phyloP scores from a whole-genome alignment of 768 basidiomycete genomes.

The Pleurotus pulmonarius region DNA sequence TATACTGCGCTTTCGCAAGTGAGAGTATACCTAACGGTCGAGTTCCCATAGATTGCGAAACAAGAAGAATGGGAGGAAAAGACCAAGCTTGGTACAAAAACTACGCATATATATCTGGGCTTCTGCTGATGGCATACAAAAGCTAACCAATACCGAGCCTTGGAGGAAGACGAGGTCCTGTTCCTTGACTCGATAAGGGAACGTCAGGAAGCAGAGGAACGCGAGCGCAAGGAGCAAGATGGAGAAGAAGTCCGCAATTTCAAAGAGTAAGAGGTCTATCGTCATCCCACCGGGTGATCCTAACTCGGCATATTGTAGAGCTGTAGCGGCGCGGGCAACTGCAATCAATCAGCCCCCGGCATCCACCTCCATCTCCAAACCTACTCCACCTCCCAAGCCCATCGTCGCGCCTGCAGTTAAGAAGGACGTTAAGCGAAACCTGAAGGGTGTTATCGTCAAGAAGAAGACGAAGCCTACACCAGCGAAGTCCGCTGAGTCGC shows the following conservation, averaged over 20 bases:
- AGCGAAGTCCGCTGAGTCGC: conserved; percentile 12
- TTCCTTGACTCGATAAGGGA: conserved; percentile 83
- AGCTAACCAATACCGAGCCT: conserved; percentile 87
- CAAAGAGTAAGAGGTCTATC: conserved; percentile 52
- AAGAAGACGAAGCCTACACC: conserved; percentile 53
- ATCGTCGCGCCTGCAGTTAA: conserved; percentile 64
- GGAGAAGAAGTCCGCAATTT: conserved; percentile 78
- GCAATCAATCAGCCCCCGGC: conserved; percentile 1
- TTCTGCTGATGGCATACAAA: conserved; percentile 11
- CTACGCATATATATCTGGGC: conserved; percentile 17
- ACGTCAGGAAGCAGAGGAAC: conserved; percentile 72
- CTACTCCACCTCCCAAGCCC: conserved; percentile 33
- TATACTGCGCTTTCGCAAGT: conserved; percentile 1
- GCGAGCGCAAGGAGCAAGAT: conserved; percentile 67
- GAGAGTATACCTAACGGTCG: conserved; percentile 15
- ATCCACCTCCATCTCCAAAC: background rate
- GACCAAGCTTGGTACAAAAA: conserved; percentile 58
- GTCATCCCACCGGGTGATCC: conserved; percentile 5
- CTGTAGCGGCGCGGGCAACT: conserved; percentile 14
- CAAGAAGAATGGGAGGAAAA: conserved; percentile 95
- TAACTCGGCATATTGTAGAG: conserved; percentile 25
- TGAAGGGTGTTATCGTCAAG: conserved; percentile 82
- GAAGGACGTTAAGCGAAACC: conserved; percentile 61
- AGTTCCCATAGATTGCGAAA: conserved; percentile 61
- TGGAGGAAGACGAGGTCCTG: conserved; percentile 89